Conservation (phyloP, 352 stramenopile species). For the Phytophthora fragariae region DNA sequence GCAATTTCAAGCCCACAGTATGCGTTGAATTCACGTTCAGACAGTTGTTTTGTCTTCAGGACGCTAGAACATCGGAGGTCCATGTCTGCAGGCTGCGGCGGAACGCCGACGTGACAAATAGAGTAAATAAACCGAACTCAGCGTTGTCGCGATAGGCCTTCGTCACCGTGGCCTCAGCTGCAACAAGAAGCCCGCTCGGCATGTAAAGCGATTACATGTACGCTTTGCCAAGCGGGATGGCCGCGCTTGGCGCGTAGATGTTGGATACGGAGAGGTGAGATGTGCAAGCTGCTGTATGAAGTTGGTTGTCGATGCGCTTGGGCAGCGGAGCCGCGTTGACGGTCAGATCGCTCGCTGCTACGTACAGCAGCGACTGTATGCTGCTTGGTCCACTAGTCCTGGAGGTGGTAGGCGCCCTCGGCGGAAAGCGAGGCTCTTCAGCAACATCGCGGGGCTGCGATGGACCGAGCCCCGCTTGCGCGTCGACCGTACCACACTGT, state of each 20-base stretch:
- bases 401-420: not conserved
- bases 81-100: not conserved
- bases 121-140: not conserved
- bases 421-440: not conserved
- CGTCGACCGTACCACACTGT: not conserved
- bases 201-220: not conserved
- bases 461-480: not conserved
- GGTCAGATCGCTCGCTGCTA: too few relatives aligned
- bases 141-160: conserved; percentile 1
- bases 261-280: not conserved
- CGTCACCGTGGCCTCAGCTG: not conserved
- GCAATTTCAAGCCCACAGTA: not conserved
- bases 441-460: not conserved
- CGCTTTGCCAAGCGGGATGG: not conserved
- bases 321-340: not conserved
- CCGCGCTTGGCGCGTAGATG: not conserved
- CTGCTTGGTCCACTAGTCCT: not conserved
- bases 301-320: not conserved
- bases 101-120: not conserved
- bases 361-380: not conserved
- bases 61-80: conserved; percentile 1
- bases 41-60: not conserved
- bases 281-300: not conserved
- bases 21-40: not conserved
- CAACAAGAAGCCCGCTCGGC: not conserved